These are phyloP conservation scores for Rossbeevera mucosa DNA, from an alignment of 768 basidiomycete genomes.

Conservation along the genomic window DNA sequence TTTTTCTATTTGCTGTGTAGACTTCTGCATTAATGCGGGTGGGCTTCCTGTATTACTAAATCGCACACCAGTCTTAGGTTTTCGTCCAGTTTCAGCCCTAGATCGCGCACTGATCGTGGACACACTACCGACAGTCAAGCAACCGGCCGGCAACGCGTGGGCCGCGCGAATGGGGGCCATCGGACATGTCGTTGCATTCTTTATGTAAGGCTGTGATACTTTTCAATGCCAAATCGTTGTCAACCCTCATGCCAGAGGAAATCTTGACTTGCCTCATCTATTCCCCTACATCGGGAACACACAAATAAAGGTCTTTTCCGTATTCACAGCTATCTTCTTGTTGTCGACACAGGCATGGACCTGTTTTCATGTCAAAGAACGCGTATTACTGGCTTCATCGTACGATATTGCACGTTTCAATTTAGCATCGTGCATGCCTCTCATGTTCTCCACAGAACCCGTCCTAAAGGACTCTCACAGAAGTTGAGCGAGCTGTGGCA, in stretches of 20 bases:
- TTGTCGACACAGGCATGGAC: slow-evolving; percentile 62
- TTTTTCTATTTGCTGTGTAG: slow-evolving; percentile 59
- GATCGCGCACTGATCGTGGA: slow-evolving; percentile 92
- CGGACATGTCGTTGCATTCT: slow-evolving; percentile 84
- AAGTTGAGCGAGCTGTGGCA: slow-evolving; percentile 67
- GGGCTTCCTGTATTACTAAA: background rate
- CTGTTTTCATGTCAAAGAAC: slow-evolving; percentile 61
- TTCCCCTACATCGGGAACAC: slow-evolving; percentile 75
- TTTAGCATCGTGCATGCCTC: background rate
- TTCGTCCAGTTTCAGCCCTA: slow-evolving; percentile 67
- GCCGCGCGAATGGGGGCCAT: slow-evolving; percentile 88
- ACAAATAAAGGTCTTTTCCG: slow-evolving; percentile 77
- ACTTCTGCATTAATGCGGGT: slow-evolving; percentile 62
- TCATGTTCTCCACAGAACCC: slow-evolving; percentile 13
- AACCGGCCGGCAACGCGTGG: slow-evolving; percentile 91
- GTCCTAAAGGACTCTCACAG: slow-evolving; percentile 29
- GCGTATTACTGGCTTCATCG: slow-evolving; percentile 53
- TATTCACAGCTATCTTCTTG: slow-evolving; percentile 67
- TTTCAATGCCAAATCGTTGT: background rate
- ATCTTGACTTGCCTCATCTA: slow-evolving; percentile 64
- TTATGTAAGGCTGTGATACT: slow-evolving; percentile 51
- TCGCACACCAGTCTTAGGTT: background rate
- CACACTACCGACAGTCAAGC: slow-evolving; percentile 64
- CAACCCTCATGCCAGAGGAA: slow-evolving; percentile 49
- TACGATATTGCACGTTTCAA: slow-evolving; percentile 1